Base-by-base conservation (phyloP, 2,329 filamentous ascomycete species). In the Thielaviopsis ethacetica region DNA sequence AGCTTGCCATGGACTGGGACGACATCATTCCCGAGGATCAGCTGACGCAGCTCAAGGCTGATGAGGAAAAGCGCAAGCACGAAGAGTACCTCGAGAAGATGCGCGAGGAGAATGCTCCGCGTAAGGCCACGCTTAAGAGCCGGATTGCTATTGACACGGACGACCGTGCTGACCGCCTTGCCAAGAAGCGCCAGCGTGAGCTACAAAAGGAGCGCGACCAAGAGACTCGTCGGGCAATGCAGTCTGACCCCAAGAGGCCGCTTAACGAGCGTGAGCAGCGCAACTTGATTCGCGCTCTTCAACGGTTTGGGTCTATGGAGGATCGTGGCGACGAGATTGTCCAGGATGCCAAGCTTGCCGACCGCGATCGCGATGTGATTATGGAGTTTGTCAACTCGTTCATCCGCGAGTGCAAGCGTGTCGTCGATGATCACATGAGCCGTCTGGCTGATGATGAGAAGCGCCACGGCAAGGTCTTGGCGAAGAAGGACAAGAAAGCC, bases 401-500 rank as follows among this genome's bases (percentile, higher is more conserved):
- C 53, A 80, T 88, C 61, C 71, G 70, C 51, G 68, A 76, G 24
- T 79, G 79, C 53, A 74, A 76, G 51, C 72, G 80, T 59, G 81
- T 82, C 9, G 77, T 86, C 55, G 81, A 83, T 7, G 76, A 76
- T 38, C 85, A 89, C 65, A 86, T 80, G 62, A 83, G 84, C 22
- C 82, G 82, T 61, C 78, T 94, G 19, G 80, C 90, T 38, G 83
- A 86, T 62, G 88, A 90, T 66, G 89, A 95, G 65, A 88, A 93
- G 70, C 82, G 86, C 63, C 78, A 81, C 0, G 88, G 88, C 67
- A 94, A 93, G 68, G 79, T 83, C 2, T 72, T 94, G 58, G 95
- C 91, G 0, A 96, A 97, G 75, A 98, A 98, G 71, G 93, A 98
- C 68, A 89, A 89, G 71, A 98, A 98, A 71, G 93, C 93, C 0